These are phyloP conservation scores for Panaeolus papilionaceus DNA, from an alignment of 768 basidiomycete species.

Conservation along the genomic window DNA sequence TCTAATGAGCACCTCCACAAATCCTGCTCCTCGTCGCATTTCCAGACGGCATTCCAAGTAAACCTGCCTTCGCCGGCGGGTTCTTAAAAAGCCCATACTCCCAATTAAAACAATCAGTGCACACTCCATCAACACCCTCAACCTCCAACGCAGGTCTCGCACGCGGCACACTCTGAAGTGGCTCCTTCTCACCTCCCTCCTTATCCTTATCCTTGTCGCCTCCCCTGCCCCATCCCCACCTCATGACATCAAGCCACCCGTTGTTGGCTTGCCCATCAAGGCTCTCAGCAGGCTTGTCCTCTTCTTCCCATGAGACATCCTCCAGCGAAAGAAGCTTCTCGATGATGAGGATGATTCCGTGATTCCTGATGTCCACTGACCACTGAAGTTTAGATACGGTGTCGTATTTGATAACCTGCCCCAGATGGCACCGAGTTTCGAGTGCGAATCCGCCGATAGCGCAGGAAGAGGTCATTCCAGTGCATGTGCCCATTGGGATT, in stretches of 20 bases:
- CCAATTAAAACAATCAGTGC: conserved; percentile 79
- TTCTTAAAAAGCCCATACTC: conserved; percentile 51
- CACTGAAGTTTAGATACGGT: conserved; percentile 83
- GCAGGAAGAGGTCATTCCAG: conserved; percentile 62
- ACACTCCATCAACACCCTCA: conserved; percentile 59
- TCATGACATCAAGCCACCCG: conserved; percentile 15
- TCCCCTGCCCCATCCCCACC: conserved; percentile 32
- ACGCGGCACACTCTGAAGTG: conserved; percentile 28
- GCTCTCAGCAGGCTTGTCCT: conserved; percentile 30
- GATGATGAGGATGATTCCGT: conserved; percentile 72
- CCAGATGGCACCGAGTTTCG: conserved; percentile 89
- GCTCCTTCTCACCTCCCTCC: conserved; percentile 22
- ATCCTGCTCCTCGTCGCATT: background rate
- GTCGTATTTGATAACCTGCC: conserved; percentile 83
- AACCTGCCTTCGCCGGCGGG: background rate
- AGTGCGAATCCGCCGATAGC: conserved; percentile 78
- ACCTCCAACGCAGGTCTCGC: conserved; percentile 47
- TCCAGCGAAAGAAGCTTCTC: conserved; percentile 43
- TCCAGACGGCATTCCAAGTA: background rate
- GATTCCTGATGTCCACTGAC: conserved; percentile 77
- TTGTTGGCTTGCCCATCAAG: conserved; percentile 21
- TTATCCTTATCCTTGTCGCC: conserved; percentile 21
- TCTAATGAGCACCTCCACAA: background rate
- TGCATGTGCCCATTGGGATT: conserved; percentile 86
- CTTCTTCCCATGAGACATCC: conserved; percentile 26